Base-by-base conservation (phyloP, 2,329 filamentous ascomycete species). In the Alternaria gaisen region DNA sequence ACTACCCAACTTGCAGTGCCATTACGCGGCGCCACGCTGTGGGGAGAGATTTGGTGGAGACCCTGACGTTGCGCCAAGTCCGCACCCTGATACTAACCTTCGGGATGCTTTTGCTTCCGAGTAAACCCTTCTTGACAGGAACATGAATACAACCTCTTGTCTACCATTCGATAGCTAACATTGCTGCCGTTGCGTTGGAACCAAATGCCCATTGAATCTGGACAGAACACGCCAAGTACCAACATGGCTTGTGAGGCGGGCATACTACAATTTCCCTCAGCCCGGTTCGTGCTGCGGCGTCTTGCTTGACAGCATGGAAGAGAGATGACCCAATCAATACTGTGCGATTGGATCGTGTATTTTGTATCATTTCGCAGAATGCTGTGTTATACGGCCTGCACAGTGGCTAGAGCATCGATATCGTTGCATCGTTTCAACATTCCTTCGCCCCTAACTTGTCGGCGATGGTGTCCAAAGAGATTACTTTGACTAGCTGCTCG, bases 31-130 rank as follows among this genome's bases (percentile, higher is more conserved):
- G 58, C 61, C 50, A 48, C 53, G 43, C 20, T 61, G 40, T 40
- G 42, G 22, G 50, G 44, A 40, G 47, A 44, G 50, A 44, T 18
- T 32, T 36, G 53, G 58, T 54, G 61, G 46, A 53, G 48, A 53
- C 41, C 38, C 50, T 54, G 57, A 57, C 53, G 48, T 56, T 57
- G 61, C 47, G 61, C 61, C 61, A 63, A 63, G 61, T 47, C 40
- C 24, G 30, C 52, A 14, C 16, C 18, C 32, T 26, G 16, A 42
- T 26, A 30, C 36, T 24, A 41, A 34, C 32, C 32, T 34, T 14
- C 3, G 16, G 9, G 7, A 26, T 40, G 18, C 12, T 24, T 7
- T 24, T 41, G 38, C 38, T 12, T 12, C 12, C 18, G 30, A 47
- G 11, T 32, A 14, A 14, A 8, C 4, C 26, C 28, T 32, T 22